Base-by-base conservation (phyloP, 2,329 filamentous ascomycete genomes). In the Albifimbria verrucaria region DNA sequence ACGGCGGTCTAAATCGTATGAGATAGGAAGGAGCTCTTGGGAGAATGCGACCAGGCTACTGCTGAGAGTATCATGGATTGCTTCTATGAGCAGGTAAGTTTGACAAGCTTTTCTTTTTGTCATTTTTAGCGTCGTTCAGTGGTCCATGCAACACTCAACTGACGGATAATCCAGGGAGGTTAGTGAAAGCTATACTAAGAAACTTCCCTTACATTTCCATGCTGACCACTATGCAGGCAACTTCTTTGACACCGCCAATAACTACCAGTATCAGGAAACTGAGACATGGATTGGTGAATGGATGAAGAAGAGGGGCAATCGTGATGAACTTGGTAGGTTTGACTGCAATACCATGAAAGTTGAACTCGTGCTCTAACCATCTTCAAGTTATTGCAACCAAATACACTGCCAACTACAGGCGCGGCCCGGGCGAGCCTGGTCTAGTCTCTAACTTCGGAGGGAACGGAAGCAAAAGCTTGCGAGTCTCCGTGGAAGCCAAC, bases 241-340 rank as follows among this genome's bases (percentile, higher is more conserved):
- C 67, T 85, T 85, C 66, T 81, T 86, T 59, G 82, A 85, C 60
- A 85, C 80, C 1, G 58, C 75, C 41, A 76, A 73, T 65, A 72
- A 71, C 59, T 81, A 81, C 61, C 73, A 80, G 56, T 54, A 71
- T 51, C 76, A 76, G 52, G 67, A 82, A 56, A 80, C 77, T 0
- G 78, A 81, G 55, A 57, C 55, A 20, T 78, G 73, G 74, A 59
- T 81, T 25, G 78, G 78, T 7, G 77, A 80, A 57, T 82, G 77
- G 75, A 73, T 80, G 72, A 50, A 61, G 3, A 43, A 58, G 5
- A 68, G 72, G 12, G 61, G 67, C 10, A 75, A 74, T 53, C 71
- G 80, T 1, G 76, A 78, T 57, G 62, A 74, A 50, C 65, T 79
- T 39, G 32, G 32, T 39, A n/a, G 18, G 32, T 5, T 17, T 6